Conservation (phyloP, 106 monocot genomes). For the Allium sativum region DNA sequence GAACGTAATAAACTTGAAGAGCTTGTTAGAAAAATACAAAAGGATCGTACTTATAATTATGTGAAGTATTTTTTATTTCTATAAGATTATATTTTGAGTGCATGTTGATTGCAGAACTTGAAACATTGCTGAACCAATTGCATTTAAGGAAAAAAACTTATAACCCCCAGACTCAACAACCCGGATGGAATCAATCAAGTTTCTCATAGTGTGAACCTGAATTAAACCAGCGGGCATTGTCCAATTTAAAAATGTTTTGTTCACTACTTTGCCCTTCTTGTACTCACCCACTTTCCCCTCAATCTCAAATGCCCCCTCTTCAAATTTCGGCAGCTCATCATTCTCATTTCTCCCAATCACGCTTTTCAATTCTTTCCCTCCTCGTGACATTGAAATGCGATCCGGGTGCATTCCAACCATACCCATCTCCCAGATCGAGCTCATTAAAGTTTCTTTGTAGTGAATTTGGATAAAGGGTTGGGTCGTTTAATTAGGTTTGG, state of each 20-base stretch:
- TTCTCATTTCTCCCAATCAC: constrained; percentile 80
- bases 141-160: too few species aligned
- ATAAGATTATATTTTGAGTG: too few species aligned
- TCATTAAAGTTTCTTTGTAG: constrained; percentile 60
- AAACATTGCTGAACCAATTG: too few species aligned
- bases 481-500: background rate
- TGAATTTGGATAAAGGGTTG: constrained; percentile 50
- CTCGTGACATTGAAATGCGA: constrained; percentile 58
- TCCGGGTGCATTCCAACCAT: constrained; percentile 59
- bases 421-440: constrained; percentile 67
- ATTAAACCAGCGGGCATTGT: constrained; percentile 39
- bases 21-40: too few species aligned
- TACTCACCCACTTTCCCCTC: constrained; percentile 23
- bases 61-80: too few species aligned
- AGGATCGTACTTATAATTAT: too few species aligned
- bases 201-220: constrained; percentile 68
- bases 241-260: constrained; percentile 43
- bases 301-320: constrained; percentile 64
- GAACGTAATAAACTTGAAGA: too few species aligned
- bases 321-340: constrained; percentile 70
- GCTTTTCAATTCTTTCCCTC: constrained; percentile 59
- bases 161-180: constrained; percentile 38
- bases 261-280: constrained; percentile 10
- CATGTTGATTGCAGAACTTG: too few species aligned
- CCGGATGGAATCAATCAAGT: constrained; percentile 40